Base-by-base conservation (phyloP, 306 rosid species). In the Castanospermum australe region DNA sequence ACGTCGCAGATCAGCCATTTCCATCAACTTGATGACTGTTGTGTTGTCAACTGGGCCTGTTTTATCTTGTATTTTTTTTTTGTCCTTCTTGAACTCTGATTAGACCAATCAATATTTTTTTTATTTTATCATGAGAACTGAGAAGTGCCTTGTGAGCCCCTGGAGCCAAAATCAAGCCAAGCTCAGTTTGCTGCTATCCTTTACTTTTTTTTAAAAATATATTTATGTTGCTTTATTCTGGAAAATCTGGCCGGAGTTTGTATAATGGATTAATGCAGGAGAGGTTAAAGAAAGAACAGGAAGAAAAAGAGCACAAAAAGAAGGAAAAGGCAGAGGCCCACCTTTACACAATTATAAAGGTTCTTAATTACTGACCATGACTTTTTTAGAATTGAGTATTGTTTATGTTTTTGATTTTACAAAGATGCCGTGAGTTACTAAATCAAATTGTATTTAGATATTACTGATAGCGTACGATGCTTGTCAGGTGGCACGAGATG, bases 261-360 rank as follows among this genome's bases (percentile, higher is more conserved):
- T 79, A 10, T 22, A 20, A 47, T 56, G 82, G 55, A 56, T 54
- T 18, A 48, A 71, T 73, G 71, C 90, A 94, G 98, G 95, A 75
- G 90, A 92, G 94, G 90, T 80, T 94, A 85, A 92, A 92, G 86
- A 92, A 94, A 81, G 97, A 92, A 80, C 97, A 90, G 77, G 98
- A 94, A 79, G 97, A 90, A 77, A 89, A 94, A 84, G 98, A 94
- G 74, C 93, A 89, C 56, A 94, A 90, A 78, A 92, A 87, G 88
- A 92, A 88, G 83, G 94, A 92, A 71, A 92, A 94, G 80, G 96
- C 96, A 2, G 93, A 94, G 83, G 93, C 98, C 54, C 97, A 94
- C 76, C 92, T 90, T 3, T 90, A 92, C 85, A 94, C 94, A 74
- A 87, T 94, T 41, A 90, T 92, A 85, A 92, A 92, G 98, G 98